Conservation (phyloP, 1,284 basidiomycete species). For the Cryptococcus deneoformans region DNA sequence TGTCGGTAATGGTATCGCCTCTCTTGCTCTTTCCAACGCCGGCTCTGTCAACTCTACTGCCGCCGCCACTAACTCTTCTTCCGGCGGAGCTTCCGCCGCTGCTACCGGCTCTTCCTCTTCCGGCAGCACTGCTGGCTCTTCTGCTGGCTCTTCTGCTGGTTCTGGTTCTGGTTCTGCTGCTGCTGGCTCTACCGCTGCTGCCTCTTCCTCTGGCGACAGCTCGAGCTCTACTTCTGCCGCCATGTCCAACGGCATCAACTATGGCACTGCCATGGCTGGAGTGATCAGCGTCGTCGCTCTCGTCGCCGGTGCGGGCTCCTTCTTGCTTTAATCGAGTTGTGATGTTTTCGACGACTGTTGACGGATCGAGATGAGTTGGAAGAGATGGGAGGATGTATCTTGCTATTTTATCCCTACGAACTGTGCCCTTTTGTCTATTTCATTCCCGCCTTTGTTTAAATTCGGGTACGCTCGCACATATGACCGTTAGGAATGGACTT, state of each 20-base stretch:
- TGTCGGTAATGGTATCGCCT: constrained; percentile 37
- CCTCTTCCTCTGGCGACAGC: constrained; percentile 3
- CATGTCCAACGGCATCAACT: constrained; percentile 14
- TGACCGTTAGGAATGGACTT: constrained; percentile 3
- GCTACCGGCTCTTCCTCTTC: not conserved
- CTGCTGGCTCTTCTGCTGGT: constrained; percentile 6
- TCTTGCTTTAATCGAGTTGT: constrained; percentile 33
- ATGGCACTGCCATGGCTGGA: constrained; percentile 20
- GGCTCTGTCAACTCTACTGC: constrained; percentile 6
- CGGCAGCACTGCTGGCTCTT: not conserved
- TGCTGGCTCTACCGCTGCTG: constrained; percentile 8
- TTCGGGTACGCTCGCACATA: constrained; percentile 1
- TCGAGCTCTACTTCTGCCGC: constrained; percentile 14
- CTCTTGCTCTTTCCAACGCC: constrained; percentile 21
- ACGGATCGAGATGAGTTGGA: too few relatives aligned
- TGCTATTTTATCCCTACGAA: too few relatives aligned
- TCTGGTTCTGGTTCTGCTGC: constrained; percentile 16
- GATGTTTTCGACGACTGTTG: too few relatives aligned
- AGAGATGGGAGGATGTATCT: too few relatives aligned
- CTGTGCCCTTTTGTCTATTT: not conserved
- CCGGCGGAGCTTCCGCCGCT: not conserved
- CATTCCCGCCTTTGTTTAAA: not conserved
- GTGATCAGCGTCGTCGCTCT: constrained; percentile 26
- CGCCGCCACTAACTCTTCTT: not conserved
- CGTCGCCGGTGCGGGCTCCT: constrained; percentile 35